Conservation (phyloP, 2,329 filamentous ascomycete genomes). For the Alternaria hordeiaustralica region DNA sequence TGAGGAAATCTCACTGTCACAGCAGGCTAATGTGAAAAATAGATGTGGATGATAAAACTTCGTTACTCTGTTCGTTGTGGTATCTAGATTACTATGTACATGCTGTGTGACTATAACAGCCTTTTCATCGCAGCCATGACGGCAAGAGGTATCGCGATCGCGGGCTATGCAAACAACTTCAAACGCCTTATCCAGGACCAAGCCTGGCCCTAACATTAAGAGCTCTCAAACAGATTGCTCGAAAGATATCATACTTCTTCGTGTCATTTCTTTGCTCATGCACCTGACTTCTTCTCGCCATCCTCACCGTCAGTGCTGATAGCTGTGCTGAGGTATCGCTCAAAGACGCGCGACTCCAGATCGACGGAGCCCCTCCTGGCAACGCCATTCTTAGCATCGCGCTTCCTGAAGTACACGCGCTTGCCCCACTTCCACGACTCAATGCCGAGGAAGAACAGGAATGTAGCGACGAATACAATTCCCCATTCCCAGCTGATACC, state of each 20-base stretch:
- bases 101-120: slow-evolving; percentile 14
- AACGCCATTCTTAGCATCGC: slow-evolving; percentile 25
- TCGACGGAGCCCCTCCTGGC: slow-evolving; percentile 38
- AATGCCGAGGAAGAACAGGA: slow-evolving; percentile 68
- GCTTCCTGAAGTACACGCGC: slow-evolving; percentile 51
- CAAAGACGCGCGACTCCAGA: slow-evolving; percentile 39
- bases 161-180: slow-evolving; percentile 24
- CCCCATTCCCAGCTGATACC: slow-evolving; percentile 74
- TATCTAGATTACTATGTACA: slow-evolving; percentile 18
- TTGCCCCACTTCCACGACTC: slow-evolving; percentile 74
- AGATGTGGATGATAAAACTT: background rate
- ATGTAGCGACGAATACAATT: slow-evolving; percentile 67
- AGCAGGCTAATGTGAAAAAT: background rate
- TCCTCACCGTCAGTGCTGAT: slow-evolving; percentile 37
- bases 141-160: slow-evolving; percentile 32
- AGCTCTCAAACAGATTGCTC: background rate
- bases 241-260: background rate
- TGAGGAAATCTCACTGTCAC: too few relatives aligned
- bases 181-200: slow-evolving; percentile 16
- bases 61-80: background rate
- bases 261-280: background rate
- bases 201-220: slow-evolving; percentile 1
- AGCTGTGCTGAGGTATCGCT: slow-evolving; percentile 42
- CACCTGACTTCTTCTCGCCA: slow-evolving; percentile 34
- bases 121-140: slow-evolving; percentile 16